Percentiles rank a stretch among this genome's conserved stretches.
These are phyloP conservation scores for Exophiala oligosperma DNA, from an alignment of 2,329 filamentous ascomycete genomes.

Conservation along the genomic window DNA sequence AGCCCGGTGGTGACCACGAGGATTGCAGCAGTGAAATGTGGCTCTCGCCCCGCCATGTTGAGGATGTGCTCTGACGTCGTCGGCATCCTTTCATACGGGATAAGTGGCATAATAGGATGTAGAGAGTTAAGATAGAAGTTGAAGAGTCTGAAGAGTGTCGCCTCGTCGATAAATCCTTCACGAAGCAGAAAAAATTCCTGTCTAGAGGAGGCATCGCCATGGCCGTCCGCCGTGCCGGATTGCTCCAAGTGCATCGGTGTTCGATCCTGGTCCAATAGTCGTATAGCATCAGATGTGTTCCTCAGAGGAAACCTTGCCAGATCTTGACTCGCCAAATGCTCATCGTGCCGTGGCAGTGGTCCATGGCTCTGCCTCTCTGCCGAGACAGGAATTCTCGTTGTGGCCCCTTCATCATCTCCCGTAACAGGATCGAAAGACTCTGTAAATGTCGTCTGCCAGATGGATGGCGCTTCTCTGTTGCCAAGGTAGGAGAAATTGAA, in stretches of 20 bases:
- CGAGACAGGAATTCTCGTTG: not conserved
- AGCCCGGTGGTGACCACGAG: constrained; percentile 11
- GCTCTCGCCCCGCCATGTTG: constrained; percentile 8
- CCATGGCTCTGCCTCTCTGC: not conserved
- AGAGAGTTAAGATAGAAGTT: constrained; percentile 11
- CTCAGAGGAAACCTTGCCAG: constrained; percentile 14
- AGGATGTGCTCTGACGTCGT: constrained; percentile 15
- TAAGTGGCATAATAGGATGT: constrained; percentile 16
- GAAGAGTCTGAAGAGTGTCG: constrained; percentile 15
- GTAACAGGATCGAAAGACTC: constrained; percentile 4
- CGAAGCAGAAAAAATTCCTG: constrained; percentile 14
- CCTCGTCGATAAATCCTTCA: constrained; percentile 13
- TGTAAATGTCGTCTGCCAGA: constrained; percentile 2
- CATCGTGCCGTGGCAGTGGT: constrained; percentile 6
- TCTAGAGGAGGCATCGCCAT: constrained; percentile 2
- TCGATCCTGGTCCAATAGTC: constrained; percentile 16
- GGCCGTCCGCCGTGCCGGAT: not conserved
- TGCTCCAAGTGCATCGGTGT: not conserved
- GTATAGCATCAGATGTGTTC: constrained; percentile 19
- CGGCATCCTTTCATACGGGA: constrained; percentile 14
- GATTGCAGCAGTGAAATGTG: constrained; percentile 13
- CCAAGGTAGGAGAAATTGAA: not conserved
- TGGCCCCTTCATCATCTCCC: not conserved
- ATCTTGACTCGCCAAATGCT: constrained; percentile 11
- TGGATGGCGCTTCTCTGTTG: not conserved